Base-by-base conservation (phyloP, 2,329 filamentous ascomycete species). In the Paecilomyces dactylethromorphus region DNA sequence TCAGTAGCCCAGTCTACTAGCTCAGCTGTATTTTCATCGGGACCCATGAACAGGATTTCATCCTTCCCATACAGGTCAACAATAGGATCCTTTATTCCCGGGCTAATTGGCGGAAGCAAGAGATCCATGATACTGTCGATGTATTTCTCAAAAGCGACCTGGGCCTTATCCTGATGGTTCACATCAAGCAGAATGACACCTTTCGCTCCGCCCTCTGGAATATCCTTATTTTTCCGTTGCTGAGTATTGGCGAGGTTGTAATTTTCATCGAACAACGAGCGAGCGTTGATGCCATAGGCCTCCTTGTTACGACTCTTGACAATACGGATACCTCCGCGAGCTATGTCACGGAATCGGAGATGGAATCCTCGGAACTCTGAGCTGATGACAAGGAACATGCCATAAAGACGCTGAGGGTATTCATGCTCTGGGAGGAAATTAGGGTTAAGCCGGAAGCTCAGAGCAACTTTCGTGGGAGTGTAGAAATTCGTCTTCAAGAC, bases 221-320 rank as follows among this genome's bases (percentile, higher is more conserved):
- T 99, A 70, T 99, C 94, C 82, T 99, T 99, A 84, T 99, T 99
- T 85, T 99, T 99, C 71, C 94, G 91, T 79, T 99, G 94, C 78
- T 99, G 94, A 0, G 94, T 99, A 77, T 95, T 97, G 64, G 94
- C 93, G 61, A 99, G 84, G 63, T 94, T 95, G 78, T 99, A 99
- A 78, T 99, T 99, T 80, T 99, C 94, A 68, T 99, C 94, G 69
- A 99, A 99, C 63, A 99, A 83, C 59, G 92, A 96, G 60, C 94
- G 89, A 39, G 92, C 92, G 72, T 99, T 99, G 81, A 97, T 97
- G 62, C 88, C 85, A 73, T 97, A 99, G 2, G 92, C 91, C 76
- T 99, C 94, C 75, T 92, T 91, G 78, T 92, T 97, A 68, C 94
- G 87, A 59, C 93, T 97, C 82, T 97, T 97, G 77, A 99, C 94